Evolutionary conservation across 164 flowering plant species (phyloP).

Genomic region (Platanus orientalis): DNA sequence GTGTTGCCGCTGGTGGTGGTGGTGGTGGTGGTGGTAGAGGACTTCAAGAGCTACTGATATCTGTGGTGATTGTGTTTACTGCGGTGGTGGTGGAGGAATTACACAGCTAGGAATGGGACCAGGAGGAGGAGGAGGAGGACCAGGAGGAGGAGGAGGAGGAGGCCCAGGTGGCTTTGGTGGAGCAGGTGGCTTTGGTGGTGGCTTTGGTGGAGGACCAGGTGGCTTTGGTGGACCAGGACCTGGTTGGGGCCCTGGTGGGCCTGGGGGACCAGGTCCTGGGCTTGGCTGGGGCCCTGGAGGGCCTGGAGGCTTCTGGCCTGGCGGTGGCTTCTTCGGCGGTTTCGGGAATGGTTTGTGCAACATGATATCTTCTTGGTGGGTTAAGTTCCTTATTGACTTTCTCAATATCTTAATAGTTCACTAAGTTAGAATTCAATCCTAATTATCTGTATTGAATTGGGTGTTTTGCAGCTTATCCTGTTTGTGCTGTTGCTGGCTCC

Average conservation of each 20-base stretch:
- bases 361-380: constrained; percentile 32
- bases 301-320: constrained; percentile 17
- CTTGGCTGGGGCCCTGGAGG: constrained; percentile 10
- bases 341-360: constrained; percentile 31
- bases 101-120: too few relatives aligned
- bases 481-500: constrained; percentile 41
- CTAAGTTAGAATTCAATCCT: neutral
- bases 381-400: neutral
- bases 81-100: too few relatives aligned
- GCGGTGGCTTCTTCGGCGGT: constrained; percentile 32
- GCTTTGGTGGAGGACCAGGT: neutral
- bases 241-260: constrained; percentile 6
- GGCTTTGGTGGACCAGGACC: constrained; percentile 4
- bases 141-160: constrained; percentile 7
- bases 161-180: too few relatives aligned
- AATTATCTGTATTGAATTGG: neutral
- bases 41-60: neutral
- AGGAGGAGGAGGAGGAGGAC: neutral
- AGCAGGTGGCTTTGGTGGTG: constrained; percentile 11
- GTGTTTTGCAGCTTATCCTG: constrained; percentile 29
- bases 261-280: constrained; percentile 23
- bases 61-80: too few relatives aligned
- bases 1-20: neutral
- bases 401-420: neutral
- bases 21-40: neutral